phyloP scores from a whole-genome alignment of 2,329 filamentous ascomycete genomes.

The Pseudocercospora musae region DNA sequence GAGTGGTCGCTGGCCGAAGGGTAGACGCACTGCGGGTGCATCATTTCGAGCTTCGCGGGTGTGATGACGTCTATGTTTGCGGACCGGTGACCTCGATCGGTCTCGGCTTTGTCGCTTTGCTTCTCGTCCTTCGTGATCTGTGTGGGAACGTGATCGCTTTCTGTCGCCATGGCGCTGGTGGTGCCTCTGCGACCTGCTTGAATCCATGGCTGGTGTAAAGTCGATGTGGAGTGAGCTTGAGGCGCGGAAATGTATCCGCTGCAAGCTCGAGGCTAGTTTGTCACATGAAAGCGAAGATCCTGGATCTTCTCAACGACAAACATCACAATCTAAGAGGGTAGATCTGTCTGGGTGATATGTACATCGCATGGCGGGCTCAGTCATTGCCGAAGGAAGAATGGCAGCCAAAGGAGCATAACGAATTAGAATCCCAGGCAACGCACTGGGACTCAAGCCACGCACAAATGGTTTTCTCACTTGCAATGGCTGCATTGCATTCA shows the following conservation, averaged over 20 bases:
- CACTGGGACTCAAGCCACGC: neutral
- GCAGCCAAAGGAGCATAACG: neutral
- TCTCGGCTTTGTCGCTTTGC: constrained; percentile 18
- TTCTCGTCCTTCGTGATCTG: constrained; percentile 8
- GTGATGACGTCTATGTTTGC: constrained; percentile 11
- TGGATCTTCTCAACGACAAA: too few species aligned
- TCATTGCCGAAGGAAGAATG: neutral
- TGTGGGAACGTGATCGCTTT: constrained; percentile 30
- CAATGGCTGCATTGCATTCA: neutral
- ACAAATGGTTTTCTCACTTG: neutral
- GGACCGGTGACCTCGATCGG: constrained; percentile 30
- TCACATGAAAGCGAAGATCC: neutral
- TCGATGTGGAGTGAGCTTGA: neutral
- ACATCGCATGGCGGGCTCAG: too few species aligned
- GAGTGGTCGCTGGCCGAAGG: constrained; percentile 48
- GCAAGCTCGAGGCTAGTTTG: neutral
- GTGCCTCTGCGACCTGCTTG: constrained; percentile 14
- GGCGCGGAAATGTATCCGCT: neutral
- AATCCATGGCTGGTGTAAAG: neutral
- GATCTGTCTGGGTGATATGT: too few species aligned
- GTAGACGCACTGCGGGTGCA: constrained; percentile 18
- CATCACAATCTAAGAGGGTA: too few species aligned
- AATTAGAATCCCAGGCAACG: neutral
- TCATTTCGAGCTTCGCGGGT: neutral
- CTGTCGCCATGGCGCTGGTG: constrained; percentile 9